Percentiles rank a stretch among this genome's conserved stretches.
Evolutionary conservation across 768 basidiomycete genomes (phyloP).

Genomic region (Tricholoma matsutake): DNA sequence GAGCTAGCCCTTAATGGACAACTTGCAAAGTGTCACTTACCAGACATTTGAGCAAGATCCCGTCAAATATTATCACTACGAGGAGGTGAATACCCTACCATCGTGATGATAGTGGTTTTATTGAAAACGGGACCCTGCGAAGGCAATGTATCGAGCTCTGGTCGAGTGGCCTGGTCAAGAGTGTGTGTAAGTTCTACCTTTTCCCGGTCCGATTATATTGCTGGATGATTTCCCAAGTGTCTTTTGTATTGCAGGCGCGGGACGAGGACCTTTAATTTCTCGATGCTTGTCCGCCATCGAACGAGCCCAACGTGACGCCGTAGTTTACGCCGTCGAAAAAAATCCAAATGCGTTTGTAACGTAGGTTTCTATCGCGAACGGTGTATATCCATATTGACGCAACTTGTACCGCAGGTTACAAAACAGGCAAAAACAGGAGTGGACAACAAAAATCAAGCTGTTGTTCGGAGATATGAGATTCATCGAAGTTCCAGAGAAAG

Average conservation of each 20-base stretch:
- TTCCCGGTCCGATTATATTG: background rate
- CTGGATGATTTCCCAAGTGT: conserved; percentile 43
- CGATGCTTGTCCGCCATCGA: conserved; percentile 77
- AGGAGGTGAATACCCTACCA: conserved; percentile 57
- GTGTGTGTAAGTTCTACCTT: conserved; percentile 52
- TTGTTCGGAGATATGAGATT: conserved; percentile 95
- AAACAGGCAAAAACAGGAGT: conserved; percentile 75
- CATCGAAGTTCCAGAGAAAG: conserved; percentile 78
- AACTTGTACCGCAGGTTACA: conserved; percentile 60
- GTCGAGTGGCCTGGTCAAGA: conserved; percentile 60
- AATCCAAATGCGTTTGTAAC: conserved; percentile 95
- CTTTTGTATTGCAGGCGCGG: conserved; percentile 92
- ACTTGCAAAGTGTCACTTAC: conserved; percentile 92
- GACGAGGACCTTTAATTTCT: conserved; percentile 88
- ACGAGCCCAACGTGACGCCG: conserved; percentile 56
- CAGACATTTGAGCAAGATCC: conserved; percentile 98
- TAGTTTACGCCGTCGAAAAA: conserved; percentile 91
- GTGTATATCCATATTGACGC: conserved; percentile 11
- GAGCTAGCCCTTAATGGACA: conserved; percentile 90
- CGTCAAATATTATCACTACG: conserved; percentile 93
- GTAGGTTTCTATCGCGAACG: conserved; percentile 37
- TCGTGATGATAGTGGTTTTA: conserved; percentile 6
- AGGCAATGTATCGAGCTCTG: conserved; percentile 84
- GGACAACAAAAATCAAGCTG: conserved; percentile 76
- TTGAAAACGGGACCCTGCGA: conserved; percentile 1